Percentiles rank a stretch among this genome's conserved stretches.
Evolutionary conservation across 2,329 filamentous ascomycete species (phyloP).

Genomic region (Dothistroma pini): DNA sequence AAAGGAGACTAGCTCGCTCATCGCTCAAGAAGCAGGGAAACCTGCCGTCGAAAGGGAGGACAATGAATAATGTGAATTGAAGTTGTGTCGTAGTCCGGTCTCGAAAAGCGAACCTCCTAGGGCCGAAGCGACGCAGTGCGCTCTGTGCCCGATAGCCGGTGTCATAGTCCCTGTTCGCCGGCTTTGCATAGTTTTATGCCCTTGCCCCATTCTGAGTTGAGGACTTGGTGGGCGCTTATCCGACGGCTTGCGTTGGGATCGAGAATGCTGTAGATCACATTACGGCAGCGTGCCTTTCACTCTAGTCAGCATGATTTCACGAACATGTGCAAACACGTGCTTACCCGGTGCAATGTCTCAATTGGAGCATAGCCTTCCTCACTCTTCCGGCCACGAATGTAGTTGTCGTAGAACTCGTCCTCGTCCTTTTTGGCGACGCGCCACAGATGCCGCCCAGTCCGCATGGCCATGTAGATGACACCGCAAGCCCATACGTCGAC

Average conservation of each 20-base stretch:
- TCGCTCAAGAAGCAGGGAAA: not conserved
- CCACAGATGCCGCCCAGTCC: slow-evolving; percentile 93
- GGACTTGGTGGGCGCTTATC: slow-evolving; percentile 91
- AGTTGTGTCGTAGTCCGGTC: slow-evolving; percentile 1
- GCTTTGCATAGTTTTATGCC: slow-evolving; percentile 97
- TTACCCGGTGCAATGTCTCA: slow-evolving; percentile 88
- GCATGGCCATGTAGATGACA: slow-evolving; percentile 99
- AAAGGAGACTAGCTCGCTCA: not conserved
- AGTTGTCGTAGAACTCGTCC: slow-evolving; percentile 94
- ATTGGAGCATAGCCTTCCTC: slow-evolving; percentile 96
- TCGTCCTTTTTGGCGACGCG: slow-evolving; percentile 95
- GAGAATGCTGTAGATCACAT: slow-evolving; percentile 97
- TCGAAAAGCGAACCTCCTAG: not conserved
- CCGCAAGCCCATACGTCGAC: slow-evolving; percentile 98
- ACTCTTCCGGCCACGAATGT: slow-evolving; percentile 86
- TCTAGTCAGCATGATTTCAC: slow-evolving; percentile 12
- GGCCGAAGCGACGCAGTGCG: slow-evolving; percentile 16
- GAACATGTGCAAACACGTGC: slow-evolving; percentile 37
- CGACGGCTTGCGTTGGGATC: slow-evolving; percentile 90
- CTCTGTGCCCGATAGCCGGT: slow-evolving; percentile 23
- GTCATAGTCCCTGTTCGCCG: slow-evolving; percentile 86
- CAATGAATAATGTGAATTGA: slow-evolving; percentile 3
- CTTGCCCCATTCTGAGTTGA: slow-evolving; percentile 98
- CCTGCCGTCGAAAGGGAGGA: not conserved
- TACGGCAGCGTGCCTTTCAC: slow-evolving; percentile 83